Evolutionary conservation across 2,329 filamentous ascomycete species (phyloP), one percentile per base, ranked within the genome.

Genomic region (Hypoxylon sp.): DNA sequence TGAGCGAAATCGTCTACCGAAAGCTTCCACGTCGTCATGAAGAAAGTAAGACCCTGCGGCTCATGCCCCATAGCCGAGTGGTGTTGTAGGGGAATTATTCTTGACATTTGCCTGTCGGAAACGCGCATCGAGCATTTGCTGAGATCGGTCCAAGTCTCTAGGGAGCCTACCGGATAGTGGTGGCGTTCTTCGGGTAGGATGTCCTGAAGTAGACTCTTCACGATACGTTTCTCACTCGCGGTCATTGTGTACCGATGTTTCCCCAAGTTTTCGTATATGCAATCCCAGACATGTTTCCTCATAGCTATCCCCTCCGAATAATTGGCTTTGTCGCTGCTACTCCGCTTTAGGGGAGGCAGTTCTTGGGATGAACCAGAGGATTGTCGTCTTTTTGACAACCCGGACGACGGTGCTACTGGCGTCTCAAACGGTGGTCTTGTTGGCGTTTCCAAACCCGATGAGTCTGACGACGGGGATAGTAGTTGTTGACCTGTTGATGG

Each of bases 11-110:
- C 35, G 1, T 5, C 10, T 19, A 14, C 10, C 6, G 35, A 37
- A 17, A 63, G n/a, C 5, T 24, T 33, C 60, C 53, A 57, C 19
- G 60, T 52, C 5, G 11, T 22, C 13, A 57, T 17, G n/a, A 50
- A 63, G 37, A 64, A 51, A 8, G 24, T 17, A 19, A 4, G 33
- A 1, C 26, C n/a, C 8, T 6, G 5, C 5, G 35, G 13, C 10
- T 26, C 10, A 19, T n/a, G 29, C 9, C 24, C 10, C 19, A 48
- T 29, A 11, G 4, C 19, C 14, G 13, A 8, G 39, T 9, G 13
- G 6, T 44, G 14, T 22, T 19, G 4, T 17, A 44, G 5, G 13
- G 39, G 39, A 44, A 44, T 17, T 17, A 19, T 9, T 6, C 3
- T 9, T 9, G 39, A 44, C 9, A 44, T n/a, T 9, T 9, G 29